Evolutionary conservation across 2,329 filamentous ascomycete genomes (phyloP), one percentile per base, ranked within the genome.

Genomic region (Trichoderma sp.): DNA sequence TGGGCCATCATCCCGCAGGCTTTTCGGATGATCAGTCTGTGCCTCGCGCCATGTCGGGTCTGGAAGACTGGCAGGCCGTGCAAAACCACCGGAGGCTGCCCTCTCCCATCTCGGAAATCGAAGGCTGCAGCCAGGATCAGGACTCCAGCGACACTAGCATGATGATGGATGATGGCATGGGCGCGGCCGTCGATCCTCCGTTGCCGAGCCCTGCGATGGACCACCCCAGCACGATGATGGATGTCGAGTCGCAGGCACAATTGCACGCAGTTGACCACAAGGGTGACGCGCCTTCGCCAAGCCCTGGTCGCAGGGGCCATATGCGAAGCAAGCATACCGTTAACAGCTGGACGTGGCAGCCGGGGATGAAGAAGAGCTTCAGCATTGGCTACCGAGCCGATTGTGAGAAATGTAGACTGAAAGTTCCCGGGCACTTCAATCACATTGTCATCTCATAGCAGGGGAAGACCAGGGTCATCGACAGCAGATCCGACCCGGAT

Each of bases 311-410:
- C 43, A 82, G 81, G 71, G 84, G 85, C 12, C 85, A 88, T 71
- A 82, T 81, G 14, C 81, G 85, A 60, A 86, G 83, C 68, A 82
- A 83, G 62, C 85, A 88, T 70, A 87, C 85, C 0, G 75, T 87
- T 64, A 85, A 86, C 72, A 81, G 80, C 64, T 87, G 85, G 85
- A 87, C 85, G 2, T 79, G 81, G 71, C 83, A 87, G 67, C 84
- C 85, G 0, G 85, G 85, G 69, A 87, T 86, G 83, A 90, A 89
- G 77, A 86, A 85, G 74, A 87, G 84, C 67, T 89, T 93, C 74
- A 90, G 89, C 71, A 92, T 93, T 85, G 90, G 90, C 58, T 93
- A 89, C 78, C 82, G 90, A 68, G 83, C 88, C 14, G 90, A 92
- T 75, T 93, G 90, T 74, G 90, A 92, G 67, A 92, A 92, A 76